Base-by-base conservation (phyloP, 2,329 filamentous ascomycete genomes). In the Sarocladiaceae sp. region DNA sequence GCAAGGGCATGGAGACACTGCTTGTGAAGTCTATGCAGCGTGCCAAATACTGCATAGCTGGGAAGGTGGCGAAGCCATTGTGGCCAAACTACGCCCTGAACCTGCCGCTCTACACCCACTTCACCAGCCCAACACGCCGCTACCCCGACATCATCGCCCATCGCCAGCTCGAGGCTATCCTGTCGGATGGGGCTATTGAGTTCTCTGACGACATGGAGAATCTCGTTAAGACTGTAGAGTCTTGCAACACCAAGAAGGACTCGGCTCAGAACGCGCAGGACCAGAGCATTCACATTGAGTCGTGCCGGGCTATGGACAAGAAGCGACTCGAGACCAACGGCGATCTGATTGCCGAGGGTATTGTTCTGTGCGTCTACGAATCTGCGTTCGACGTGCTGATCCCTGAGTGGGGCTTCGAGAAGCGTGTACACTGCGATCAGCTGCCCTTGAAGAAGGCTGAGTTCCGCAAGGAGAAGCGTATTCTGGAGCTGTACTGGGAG, bases 231-330 rank as follows among this genome's bases (percentile, higher is more conserved):
- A 95, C 86, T 42, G 86, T 90, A 7, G 93, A 98, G 66, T 81
- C 88, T 54, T 95, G 88, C 76, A 98, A 98, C 72, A 95, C 87
- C 60, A 98, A 97, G 82, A 98, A 97, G 66, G 93, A 98, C 62
- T 97, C 90, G 11, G 89, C 93, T 1, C 91, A 95, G 68, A 93
- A 88, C 58, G 93, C 93, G 12, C 93, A 98, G 64, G 93, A 98
- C 65, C 93, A 98, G 70, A 97, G 93, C 64, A 89, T 98, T 41
- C 93, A 98, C 68, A 96, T 98, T 51, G 93, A 97, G 63, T 88
- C 91, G 4, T 98, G 93, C 73, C 85, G 93, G 55, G 83, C 82
- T 56, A 96, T 98, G 87, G 90, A 97, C 68, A 89, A 87, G 70
- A 86, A 85, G 65, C 82, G 87, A 53, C 83, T 88, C 61, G 87